These are phyloP conservation scores for Obba rivulosa DNA, from an alignment of 768 basidiomycete species.

Conservation along the genomic window DNA sequence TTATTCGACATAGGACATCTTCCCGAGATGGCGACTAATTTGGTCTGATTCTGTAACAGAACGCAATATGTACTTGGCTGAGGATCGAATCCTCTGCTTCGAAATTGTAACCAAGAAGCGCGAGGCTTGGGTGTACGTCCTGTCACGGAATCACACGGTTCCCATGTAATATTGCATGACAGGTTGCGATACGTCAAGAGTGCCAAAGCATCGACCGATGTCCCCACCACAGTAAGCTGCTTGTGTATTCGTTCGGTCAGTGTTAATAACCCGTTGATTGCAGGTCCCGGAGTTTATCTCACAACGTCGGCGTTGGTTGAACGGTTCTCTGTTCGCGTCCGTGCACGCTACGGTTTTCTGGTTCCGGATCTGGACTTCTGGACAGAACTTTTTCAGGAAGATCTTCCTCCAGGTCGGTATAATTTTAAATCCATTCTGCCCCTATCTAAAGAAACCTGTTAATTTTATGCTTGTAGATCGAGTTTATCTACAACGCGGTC, in stretches of 20 bases:
- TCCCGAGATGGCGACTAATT: background rate
- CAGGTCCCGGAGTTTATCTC: conserved; percentile 91
- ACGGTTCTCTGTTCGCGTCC: conserved; percentile 89
- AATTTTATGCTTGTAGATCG: conserved; percentile 40
- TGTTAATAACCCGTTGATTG: background rate
- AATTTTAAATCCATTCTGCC: background rate
- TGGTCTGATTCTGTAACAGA: conserved; percentile 29
- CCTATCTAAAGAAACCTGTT: background rate
- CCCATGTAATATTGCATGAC: background rate
- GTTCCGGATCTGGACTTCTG: conserved; percentile 84
- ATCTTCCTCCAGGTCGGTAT: conserved; percentile 49
- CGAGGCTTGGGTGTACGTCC: conserved; percentile 73
- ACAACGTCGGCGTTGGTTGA: conserved; percentile 85
- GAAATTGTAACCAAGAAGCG: conserved; percentile 89
- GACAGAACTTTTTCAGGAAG: conserved; percentile 87
- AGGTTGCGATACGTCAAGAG: conserved; percentile 88
- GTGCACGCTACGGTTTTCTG: conserved; percentile 90
- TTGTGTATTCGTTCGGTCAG: background rate
- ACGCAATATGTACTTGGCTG: conserved; percentile 90
- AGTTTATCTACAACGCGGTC: conserved; percentile 88
- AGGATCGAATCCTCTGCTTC: conserved; percentile 88
- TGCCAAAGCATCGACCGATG: conserved; percentile 95
- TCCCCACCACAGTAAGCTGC: conserved; percentile 66
- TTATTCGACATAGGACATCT: background rate
- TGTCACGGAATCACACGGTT: background rate